Conservation (phyloP, 768 basidiomycete species). For the Amanita pseudoporphyria region DNA sequence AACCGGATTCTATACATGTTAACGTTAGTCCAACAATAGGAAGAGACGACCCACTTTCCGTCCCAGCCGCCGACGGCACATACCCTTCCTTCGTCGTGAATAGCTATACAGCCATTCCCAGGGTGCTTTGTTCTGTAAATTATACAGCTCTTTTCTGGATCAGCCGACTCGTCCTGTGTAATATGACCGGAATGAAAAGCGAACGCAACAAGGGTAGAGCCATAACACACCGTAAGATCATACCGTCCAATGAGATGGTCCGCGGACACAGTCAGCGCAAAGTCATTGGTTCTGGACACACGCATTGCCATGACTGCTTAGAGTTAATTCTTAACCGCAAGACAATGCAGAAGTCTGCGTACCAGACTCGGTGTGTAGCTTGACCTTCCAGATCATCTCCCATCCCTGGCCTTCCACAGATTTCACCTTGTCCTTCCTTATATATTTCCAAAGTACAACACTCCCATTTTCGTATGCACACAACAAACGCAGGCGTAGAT, state of each 20-base stretch:
- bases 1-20: constrained; percentile 55
- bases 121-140: constrained; percentile 61
- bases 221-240: constrained; percentile 37
- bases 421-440: constrained; percentile 26
- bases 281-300: constrained; percentile 44
- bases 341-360: constrained; percentile 13
- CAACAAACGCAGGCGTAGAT: constrained; percentile 56
- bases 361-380: constrained; percentile 70
- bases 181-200: background rate
- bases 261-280: constrained; percentile 77
- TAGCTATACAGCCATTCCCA: constrained; percentile 69
- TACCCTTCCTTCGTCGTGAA: constrained; percentile 66
- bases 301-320: constrained; percentile 77
- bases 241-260: constrained; percentile 72
- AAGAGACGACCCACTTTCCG: constrained; percentile 46
- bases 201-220: background rate
- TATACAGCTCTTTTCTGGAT: constrained; percentile 12
- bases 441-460: constrained; percentile 60
- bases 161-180: background rate
- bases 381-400: constrained; percentile 58
- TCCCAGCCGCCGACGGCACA: constrained; percentile 95
- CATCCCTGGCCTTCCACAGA: constrained; percentile 69
- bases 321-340: background rate
- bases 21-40: background rate
- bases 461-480: constrained; percentile 82